Base-by-base conservation (phyloP, 2,329 filamentous ascomycete genomes). In the Sarocladium oryzae region DNA sequence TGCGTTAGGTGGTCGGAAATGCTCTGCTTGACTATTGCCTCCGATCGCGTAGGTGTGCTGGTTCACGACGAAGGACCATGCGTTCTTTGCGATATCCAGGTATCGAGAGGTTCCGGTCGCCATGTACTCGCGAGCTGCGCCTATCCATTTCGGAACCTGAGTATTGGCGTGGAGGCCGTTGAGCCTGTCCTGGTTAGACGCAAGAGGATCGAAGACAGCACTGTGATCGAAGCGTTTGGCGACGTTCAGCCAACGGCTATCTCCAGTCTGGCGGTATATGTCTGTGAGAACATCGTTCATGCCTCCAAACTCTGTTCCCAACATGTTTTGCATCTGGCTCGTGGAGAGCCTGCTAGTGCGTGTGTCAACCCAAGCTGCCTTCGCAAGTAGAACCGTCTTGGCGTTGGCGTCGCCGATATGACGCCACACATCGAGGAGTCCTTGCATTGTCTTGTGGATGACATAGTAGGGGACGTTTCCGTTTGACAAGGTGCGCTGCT, bases 401-500 rank as follows among this genome's bases (percentile, higher is more conserved):
- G 75, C 72, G 2, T 62, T 69, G 0, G 60, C 56, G 55, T 75
- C 69, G 2, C 70, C 73, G 11, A 74, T 61, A n/a, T 67, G 61
- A 4, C 69, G 67, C 66, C 73, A 78, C 2, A 74, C 71, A 41
- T 79, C 76, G 1, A 78, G 67, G 10, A 78, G 64, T 0, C 75
- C 75, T 1, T 72, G 70, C 59, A 78, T 68, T 1, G 72, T 76
- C 63, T 78, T 79, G 61, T 79, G 76, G n/a, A 78, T 65, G 21
- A 70, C 69, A 53, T 79, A 79, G 60, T 77, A 78, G 0, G 75
- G 75, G 0, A 78, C 76, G 43, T 78, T 78, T 24, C 75, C 74
- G 38, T 71, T 76, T 49, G 24, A 66, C 15, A 77, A 60, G 0
- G 65, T 74, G 18, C 37, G 37, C 18, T 40, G 37, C 37, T 40